A percentile compares a stretch with the other conserved stretches of the same genome.
Evolutionary conservation across 208 protist genomes (phyloP).

Genomic region (Tritrichomonas foetus): DNA sequence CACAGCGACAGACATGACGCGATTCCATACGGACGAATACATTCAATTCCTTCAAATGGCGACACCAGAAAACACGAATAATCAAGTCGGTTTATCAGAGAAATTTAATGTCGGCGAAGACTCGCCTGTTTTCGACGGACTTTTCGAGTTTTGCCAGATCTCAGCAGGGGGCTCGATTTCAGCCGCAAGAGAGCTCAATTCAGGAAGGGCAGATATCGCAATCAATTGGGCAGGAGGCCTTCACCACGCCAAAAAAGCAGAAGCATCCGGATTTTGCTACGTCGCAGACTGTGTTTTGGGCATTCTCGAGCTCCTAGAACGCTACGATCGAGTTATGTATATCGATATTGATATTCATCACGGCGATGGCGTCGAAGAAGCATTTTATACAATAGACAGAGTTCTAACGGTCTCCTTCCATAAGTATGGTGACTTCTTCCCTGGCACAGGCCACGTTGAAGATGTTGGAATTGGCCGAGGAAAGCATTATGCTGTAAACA

Average conservation of each 20-base stretch:
- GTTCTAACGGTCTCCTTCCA: conserved; percentile 86
- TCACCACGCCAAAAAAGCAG: too few relatives aligned
- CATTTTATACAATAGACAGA: too few relatives aligned
- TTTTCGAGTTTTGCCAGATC: too few relatives aligned
- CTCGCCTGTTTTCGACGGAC: conserved; percentile 64
- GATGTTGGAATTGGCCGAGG: conserved; percentile 73
- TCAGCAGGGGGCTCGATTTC: conserved; percentile 53
- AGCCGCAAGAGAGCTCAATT: conserved; percentile 53
- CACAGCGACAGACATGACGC: conserved; percentile 51
- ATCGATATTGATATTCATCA: too few relatives aligned
- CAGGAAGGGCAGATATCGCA: conserved; percentile 65
- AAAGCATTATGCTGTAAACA: conserved; percentile 78
- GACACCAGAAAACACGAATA: conserved; percentile 58
- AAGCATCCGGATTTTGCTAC: conserved; percentile 84
- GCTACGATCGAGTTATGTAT: conserved; percentile 72
- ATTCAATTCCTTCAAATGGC: conserved; percentile 57
- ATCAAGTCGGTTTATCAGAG: neutral
- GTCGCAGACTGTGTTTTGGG: conserved; percentile 82
- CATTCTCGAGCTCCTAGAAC: conserved; percentile 77
- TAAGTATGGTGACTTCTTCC: conserved; percentile 89
- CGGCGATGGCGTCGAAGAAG: too few relatives aligned
- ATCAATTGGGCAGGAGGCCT: too few relatives aligned
- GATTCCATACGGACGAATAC: conserved; percentile 63
- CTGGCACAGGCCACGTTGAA: conserved; percentile 81
- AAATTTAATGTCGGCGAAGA: conserved; percentile 58